Evolutionary conservation across 371 early-diverging fungal genomes (phyloP), one percentile per base, ranked within the genome.

Genomic region (Circinella umbellata): DNA sequence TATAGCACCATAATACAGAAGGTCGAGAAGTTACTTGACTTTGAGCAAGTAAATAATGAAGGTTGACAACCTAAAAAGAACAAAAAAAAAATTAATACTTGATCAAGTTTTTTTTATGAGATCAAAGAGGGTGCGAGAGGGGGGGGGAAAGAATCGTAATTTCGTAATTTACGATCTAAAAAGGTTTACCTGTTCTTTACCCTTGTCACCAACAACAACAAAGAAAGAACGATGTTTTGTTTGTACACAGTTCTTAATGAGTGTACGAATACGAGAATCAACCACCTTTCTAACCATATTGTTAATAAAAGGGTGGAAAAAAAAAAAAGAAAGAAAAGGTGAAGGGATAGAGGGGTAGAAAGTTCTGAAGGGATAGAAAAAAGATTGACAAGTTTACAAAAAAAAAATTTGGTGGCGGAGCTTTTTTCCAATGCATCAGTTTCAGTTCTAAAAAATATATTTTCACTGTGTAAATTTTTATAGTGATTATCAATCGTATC

Each of bases 1-100:
- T 98, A 87, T 99, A 99, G 79, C 98, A 98, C 99, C 99, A 99
- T 27, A 99, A 89, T 36, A 99, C 98, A 11, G 92, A 94, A 18
- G 99, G 98, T 14, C 97, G 86, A 10, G 93, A 87, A 4, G 94
- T 85, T 15, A 97, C 96, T 69, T 94, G 90, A 14, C 96, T 94
- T 85, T 99, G 98, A 17, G 96, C 93, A 27, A 98, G 85, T 72
- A 99, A 87, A 92, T 94, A 97, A 82, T 99, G 98, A 69, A 99
- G 86, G 72, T 98, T 97, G 54, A 97, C 97, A 62, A 98, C 91
- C 90, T 91, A 82, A 3, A 46, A 3, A 64, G 20, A 17, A 35
- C 4, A 18, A 51, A 9, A 38, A 7, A 54, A 18, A 38, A 55
- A 66, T 36, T 11, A 11, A 6, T 9, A 42, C 6, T 9, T 42